Base-by-base conservation (phyloP, 768 basidiomycete genomes). In the Tylopilus rubrobrunneus region DNA sequence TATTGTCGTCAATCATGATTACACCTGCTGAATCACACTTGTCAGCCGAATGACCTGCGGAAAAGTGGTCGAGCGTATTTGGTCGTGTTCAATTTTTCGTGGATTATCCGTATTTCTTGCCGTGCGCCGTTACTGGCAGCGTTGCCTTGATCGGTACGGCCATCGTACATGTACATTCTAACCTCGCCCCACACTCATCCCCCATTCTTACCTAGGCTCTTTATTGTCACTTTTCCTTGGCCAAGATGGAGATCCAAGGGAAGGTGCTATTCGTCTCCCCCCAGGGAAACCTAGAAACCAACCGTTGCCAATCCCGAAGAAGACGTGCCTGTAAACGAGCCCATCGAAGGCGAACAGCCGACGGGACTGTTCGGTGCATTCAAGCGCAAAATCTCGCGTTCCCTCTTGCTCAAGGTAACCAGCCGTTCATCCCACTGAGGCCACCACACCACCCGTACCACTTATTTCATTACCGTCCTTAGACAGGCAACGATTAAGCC, bases 181-280 rank as follows among this genome's bases (percentile, higher is more conserved):
- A 21, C n/a, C 29, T 34, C n/a, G 29, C 14, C 9, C 11, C 15
- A 12, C 11, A 12, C 59, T 62, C 25, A 25, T 25, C 25, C 4
- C 19, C 25, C 27, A 62, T 12, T 23, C 19, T 1, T 34, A 10
- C 29, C 7, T 53, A 90, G 95, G 95, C 92, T 4, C 59, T 19
- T 19, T 97, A 49, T 76, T 98, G 31, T 86, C 87, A 0, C 84
- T 92, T 59, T 97, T 98, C 77, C 83, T 99, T 39, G 88, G 85
- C 17, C 85, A 78, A 53, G 94, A 99, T 66, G 97, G 92, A 50
- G 19, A 19, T 19, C 89, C 93, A 14, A 80, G 90, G 50, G 82
- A 89, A 60, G 89, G 91, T 5, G 83, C 86, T 0, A 97, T 99
- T 55, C 85, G 82, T 14, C 82, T 99, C 12, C 78, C 19, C 84